Percentiles rank a stretch among this genome's conserved stretches.
Evolutionary conservation across 148 eudicot genomes (phyloP).

Genomic region (Rhododendron griersonianum): DNA sequence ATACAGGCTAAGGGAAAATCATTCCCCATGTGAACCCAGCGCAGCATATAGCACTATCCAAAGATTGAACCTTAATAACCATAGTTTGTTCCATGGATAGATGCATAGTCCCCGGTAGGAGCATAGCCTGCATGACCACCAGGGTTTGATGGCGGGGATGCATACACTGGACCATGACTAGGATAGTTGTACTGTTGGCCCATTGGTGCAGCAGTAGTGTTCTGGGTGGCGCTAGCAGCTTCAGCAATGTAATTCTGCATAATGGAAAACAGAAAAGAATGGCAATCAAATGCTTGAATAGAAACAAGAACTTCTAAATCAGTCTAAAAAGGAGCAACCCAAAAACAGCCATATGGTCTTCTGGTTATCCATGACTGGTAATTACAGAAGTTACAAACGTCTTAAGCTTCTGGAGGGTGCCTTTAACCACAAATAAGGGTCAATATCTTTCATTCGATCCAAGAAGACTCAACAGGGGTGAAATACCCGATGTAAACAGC

Average conservation of each 20-base stretch:
- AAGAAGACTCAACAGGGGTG: too few relatives aligned
- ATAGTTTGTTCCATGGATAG: slow-evolving; percentile 23
- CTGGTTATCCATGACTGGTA: not conserved
- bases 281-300: not conserved
- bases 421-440: not conserved
- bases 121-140: slow-evolving; percentile 17
- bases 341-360: not conserved
- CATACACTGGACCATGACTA: slow-evolving; percentile 26
- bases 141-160: slow-evolving; percentile 20
- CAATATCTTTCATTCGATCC: not conserved
- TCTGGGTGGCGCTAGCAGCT: slow-evolving; percentile 31
- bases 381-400: not conserved
- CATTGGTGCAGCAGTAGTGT: slow-evolving; percentile 19
- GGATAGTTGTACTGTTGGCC: slow-evolving; percentile 36
- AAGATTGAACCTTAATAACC: slow-evolving; percentile 18
- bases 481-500: too few relatives aligned
- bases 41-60: not conserved
- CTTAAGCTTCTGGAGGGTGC: not conserved
- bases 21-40: not conserved
- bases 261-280: not conserved
- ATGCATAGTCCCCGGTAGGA: slow-evolving; percentile 29
- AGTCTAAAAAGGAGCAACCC: not conserved
- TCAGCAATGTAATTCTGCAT: slow-evolving; percentile 47
- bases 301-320: not conserved
- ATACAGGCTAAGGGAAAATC: not conserved